Percentiles rank a stretch among this genome's conserved stretches.
Evolutionary conservation across 2,329 filamentous ascomycete genomes (phyloP).

Genomic region (Sphaceloma murrayae): DNA sequence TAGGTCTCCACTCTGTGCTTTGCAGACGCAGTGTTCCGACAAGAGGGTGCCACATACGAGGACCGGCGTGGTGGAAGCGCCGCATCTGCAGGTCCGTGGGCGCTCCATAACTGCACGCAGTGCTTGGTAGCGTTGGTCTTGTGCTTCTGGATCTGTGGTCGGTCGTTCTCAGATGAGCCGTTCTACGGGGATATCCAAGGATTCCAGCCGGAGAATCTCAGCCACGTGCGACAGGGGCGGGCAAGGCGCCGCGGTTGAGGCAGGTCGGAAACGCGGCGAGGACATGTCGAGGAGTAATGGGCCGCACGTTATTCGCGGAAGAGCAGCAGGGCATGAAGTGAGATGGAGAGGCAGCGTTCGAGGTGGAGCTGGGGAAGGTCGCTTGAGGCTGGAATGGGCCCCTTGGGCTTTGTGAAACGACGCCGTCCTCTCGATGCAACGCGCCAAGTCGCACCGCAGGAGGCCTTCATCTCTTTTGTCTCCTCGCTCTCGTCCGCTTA

Average conservation of each 20-base stretch:
- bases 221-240: slow-evolving; percentile 7
- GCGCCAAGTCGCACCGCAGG: too few relatives aligned
- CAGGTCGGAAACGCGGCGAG: too few relatives aligned
- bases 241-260: background rate
- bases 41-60: slow-evolving; percentile 6
- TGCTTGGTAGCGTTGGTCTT: too few relatives aligned
- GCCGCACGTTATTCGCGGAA: slow-evolving; percentile 4
- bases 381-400: too few relatives aligned
- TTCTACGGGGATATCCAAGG: too few relatives aligned
- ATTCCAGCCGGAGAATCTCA: slow-evolving; percentile 8
- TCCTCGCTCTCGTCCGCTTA: too few relatives aligned
- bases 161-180: background rate
- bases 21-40: background rate
- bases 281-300: too few relatives aligned
- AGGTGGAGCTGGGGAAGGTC: too few relatives aligned
- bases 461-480: too few relatives aligned
- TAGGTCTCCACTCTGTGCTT: slow-evolving; percentile 2
- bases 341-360: too few relatives aligned
- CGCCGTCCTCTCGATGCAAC: too few relatives aligned
- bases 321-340: background rate
- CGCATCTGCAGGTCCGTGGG: background rate
- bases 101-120: slow-evolving; percentile 9
- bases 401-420: slow-evolving; percentile 9
- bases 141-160: slow-evolving; percentile 7
- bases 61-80: slow-evolving; percentile 8